Base-by-base conservation (phyloP, 2,329 filamentous ascomycete species). In the Aspergillus clavatus region DNA sequence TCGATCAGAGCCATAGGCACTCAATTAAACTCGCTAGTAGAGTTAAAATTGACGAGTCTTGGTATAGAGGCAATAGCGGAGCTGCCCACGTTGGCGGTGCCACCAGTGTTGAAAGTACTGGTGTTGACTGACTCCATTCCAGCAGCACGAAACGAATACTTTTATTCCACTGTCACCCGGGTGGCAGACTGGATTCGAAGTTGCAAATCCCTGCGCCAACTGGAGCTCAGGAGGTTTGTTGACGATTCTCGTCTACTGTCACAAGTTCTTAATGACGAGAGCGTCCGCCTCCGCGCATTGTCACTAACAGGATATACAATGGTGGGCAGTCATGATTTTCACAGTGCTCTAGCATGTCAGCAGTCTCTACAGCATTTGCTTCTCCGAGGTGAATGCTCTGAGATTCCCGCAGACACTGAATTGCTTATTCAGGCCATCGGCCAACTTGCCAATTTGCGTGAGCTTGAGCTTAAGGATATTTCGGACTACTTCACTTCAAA, bases 21-120 rank as follows among this genome's bases (percentile, higher is more conserved):
- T 18, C 80, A 83, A 52, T 66, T 71, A 11, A 61, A 71, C 33
- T 80, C 82, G 4, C 67, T 88, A 8, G 75, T 69, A 47, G 66
- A 73, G 47, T 61, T 83, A 46, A 73, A 74, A 48, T 62, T 83
- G 3, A 61, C 62, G 29, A 72, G 68, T 38, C 62, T 82, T 36
- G 72, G 63, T 23, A 69, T 67, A 39, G 71, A 75, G 43, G 73
- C 72, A 7, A 68, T 77, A 38, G 72, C 71, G 26, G 48, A 55
- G 39, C 35, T 62, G 14, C 46, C 52, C 12, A 57, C 52, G 8
- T 43, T 62, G 24, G 29, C 22, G 22, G 40, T 48, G 27, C 47
- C 50, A 7, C 56, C 53, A n/a, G 63, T 68, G 4, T 58, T 83
- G 14, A 71, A 74, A 48, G 69, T 63, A 4, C 61, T 83, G 2